phyloP scores from a whole-genome alignment of 345 rosid genomes.

The Eucalyptus marginata region DNA sequence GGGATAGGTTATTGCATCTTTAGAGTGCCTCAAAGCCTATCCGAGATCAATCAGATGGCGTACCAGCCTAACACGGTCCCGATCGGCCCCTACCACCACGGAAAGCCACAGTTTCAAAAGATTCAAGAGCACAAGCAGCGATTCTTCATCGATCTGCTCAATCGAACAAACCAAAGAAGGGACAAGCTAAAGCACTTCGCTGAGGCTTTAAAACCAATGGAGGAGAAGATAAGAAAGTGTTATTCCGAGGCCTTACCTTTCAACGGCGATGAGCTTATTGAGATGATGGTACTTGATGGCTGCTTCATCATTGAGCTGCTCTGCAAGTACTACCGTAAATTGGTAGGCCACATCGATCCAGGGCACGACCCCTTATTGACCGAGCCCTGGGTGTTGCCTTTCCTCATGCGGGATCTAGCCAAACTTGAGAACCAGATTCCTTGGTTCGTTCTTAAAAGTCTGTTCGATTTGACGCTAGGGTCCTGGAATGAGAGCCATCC shows the following conservation, averaged over 20 bases:
- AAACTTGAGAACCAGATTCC: conserved; percentile 8
- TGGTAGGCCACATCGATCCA: conserved; percentile 1
- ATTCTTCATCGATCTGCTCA: conserved; percentile 26
- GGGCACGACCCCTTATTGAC: conserved; percentile 49
- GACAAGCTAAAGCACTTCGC: conserved; percentile 26
- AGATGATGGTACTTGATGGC: conserved; percentile 69
- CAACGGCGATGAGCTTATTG: conserved; percentile 19
- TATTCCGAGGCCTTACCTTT: conserved; percentile 46
- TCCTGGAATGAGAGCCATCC: too few relatives aligned
- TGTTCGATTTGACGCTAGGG: too few relatives aligned
- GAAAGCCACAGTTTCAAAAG: conserved; percentile 26
- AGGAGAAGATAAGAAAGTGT: conserved; percentile 35
- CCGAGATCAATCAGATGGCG: conserved; percentile 37
- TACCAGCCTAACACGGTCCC: conserved; percentile 62
- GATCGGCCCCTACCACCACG: conserved; percentile 58
- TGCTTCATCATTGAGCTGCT: conserved; percentile 51
- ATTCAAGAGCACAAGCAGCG: conserved; percentile 76
- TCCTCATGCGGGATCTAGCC: conserved; percentile 49
- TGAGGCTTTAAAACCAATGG: conserved; percentile 16
- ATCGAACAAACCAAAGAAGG: conserved; percentile 5
- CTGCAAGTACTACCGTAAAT: conserved; percentile 23
- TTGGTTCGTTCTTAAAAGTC: too few relatives aligned
- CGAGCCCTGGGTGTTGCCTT: conserved; percentile 64
- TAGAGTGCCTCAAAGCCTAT: conserved; percentile 25
- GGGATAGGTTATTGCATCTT: conserved; percentile 28